Evolutionary conservation across 805 yeast genomes (phyloP).

Genomic region (Yarrowia sp.): DNA sequence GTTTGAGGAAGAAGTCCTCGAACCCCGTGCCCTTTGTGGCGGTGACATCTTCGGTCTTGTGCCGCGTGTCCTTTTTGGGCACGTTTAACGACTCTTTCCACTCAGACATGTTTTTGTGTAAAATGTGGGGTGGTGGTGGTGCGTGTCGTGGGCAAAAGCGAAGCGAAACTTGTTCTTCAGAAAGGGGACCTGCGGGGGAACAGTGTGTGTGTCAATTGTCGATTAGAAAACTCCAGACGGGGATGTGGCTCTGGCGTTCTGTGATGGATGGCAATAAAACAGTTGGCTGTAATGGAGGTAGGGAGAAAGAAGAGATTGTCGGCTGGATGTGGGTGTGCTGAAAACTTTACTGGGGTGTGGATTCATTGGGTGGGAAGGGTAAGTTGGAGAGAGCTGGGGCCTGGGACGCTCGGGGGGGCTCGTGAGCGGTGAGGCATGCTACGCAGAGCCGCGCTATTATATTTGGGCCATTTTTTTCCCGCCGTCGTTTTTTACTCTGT

Average conservation of each 20-base stretch:
- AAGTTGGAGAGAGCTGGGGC: neutral
- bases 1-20: slow-evolving; percentile 86
- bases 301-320: slow-evolving; percentile 25
- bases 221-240: slow-evolving; percentile 22
- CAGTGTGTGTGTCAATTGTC: slow-evolving; percentile 26
- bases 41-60: slow-evolving; percentile 94
- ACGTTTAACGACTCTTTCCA: slow-evolving; percentile 76
- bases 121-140: slow-evolving; percentile 15
- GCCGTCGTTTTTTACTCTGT: neutral
- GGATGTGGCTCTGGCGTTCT: slow-evolving; percentile 16
- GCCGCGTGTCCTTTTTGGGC: slow-evolving; percentile 86
- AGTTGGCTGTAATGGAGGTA: slow-evolving; percentile 23
- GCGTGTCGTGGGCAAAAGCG: slow-evolving; percentile 20
- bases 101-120: slow-evolving; percentile 36
- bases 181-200: neutral
- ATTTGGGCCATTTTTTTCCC: neutral
- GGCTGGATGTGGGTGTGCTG: slow-evolving; percentile 19
- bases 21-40: slow-evolving; percentile 86
- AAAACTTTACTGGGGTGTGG: slow-evolving; percentile 26
- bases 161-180: no score
- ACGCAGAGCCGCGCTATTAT: no score
- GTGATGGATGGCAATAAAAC: slow-evolving; percentile 25
- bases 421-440: no score
- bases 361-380: slow-evolving; percentile 26
- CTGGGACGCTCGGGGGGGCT: no score